Evolutionary conservation across 2,329 filamentous ascomycete species (phyloP).

Genomic region (Fusarium nelsonii): DNA sequence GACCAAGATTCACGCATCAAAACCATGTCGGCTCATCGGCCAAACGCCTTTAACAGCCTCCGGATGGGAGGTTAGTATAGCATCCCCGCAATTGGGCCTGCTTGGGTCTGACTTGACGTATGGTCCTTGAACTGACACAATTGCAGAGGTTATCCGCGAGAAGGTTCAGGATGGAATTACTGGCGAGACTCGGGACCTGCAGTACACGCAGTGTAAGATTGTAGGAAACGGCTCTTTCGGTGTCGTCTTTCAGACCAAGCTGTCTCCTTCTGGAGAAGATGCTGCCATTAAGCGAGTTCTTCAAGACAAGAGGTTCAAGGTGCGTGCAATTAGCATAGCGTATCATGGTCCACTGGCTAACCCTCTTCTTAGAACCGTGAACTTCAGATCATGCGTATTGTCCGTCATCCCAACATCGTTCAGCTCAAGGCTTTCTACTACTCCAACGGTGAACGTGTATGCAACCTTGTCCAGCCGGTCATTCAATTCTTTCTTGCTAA

Average conservation of each 20-base stretch:
- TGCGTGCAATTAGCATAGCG: constrained; percentile 54
- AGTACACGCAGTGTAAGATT: constrained; percentile 99
- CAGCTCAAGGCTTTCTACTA: constrained; percentile 99
- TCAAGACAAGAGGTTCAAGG: constrained; percentile 99
- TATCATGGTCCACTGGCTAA: constrained; percentile 30
- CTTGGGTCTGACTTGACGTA: constrained; percentile 4
- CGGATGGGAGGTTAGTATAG: constrained; percentile 92
- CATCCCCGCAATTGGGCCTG: constrained; percentile 21
- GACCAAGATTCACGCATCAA: constrained; percentile 45
- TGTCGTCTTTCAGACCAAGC: constrained; percentile 98
- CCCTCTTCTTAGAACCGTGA: constrained; percentile 86
- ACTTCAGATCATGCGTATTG: constrained; percentile 99
- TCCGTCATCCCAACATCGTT: constrained; percentile 98
- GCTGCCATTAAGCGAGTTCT: constrained; percentile 99
- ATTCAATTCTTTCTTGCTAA: constrained; percentile 25
- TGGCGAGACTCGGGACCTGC: constrained; percentile 94
- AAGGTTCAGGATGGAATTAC: constrained; percentile 99
- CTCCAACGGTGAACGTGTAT: constrained; percentile 96
- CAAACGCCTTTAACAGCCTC: constrained; percentile 86
- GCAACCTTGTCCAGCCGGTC: constrained; percentile 38
- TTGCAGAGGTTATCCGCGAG: constrained; percentile 92
- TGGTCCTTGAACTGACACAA: constrained; percentile 33
- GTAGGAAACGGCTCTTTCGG: constrained; percentile 99
- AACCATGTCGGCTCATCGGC: constrained; percentile 88
- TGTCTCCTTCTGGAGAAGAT: constrained; percentile 97